Evolutionary conservation across 2,329 filamentous ascomycete species (phyloP).

Genomic region (Hypoxylon sp.): DNA sequence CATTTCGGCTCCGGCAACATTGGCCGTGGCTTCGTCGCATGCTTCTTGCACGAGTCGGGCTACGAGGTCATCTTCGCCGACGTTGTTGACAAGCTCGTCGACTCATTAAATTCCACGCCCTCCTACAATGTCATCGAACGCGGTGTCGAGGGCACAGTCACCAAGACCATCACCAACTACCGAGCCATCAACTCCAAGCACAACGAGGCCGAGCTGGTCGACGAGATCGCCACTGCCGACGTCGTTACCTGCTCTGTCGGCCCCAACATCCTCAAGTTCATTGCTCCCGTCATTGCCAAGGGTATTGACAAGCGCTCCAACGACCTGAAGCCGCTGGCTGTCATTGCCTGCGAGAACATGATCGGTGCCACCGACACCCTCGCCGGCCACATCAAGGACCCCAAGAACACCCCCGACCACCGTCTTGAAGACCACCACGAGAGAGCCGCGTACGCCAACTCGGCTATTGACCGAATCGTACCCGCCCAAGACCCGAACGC

Average conservation of each 20-base stretch:
- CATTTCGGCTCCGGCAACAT: conserved; percentile 91
- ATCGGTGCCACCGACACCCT: conserved; percentile 93
- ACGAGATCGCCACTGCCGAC: conserved; percentile 87
- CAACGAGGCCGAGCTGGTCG: conserved; percentile 79
- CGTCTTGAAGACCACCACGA: conserved; percentile 72
- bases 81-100: conserved; percentile 84
- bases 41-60: conserved; percentile 92
- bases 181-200: conserved; percentile 95
- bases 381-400: conserved; percentile 78
- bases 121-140: conserved; percentile 95
- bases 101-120: conserved; percentile 75
- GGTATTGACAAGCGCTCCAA: conserved; percentile 81
- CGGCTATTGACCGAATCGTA: conserved; percentile 97
- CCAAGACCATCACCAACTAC: conserved; percentile 91
- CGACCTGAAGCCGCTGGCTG: conserved; percentile 73
- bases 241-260: conserved; percentile 97
- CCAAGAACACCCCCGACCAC: conserved; percentile 73
- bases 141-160: conserved; percentile 79
- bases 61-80: conserved; percentile 98
- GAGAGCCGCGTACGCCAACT: conserved; percentile 93
- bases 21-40: conserved; percentile 84
- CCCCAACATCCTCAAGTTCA: conserved; percentile 94
- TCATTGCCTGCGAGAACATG: conserved; percentile 98
- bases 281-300: conserved; percentile 94
- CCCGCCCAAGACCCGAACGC: conserved; percentile 83